Conservation (phyloP, 352 stramenopile genomes). For the Phytophthora sansomeana region DNA sequence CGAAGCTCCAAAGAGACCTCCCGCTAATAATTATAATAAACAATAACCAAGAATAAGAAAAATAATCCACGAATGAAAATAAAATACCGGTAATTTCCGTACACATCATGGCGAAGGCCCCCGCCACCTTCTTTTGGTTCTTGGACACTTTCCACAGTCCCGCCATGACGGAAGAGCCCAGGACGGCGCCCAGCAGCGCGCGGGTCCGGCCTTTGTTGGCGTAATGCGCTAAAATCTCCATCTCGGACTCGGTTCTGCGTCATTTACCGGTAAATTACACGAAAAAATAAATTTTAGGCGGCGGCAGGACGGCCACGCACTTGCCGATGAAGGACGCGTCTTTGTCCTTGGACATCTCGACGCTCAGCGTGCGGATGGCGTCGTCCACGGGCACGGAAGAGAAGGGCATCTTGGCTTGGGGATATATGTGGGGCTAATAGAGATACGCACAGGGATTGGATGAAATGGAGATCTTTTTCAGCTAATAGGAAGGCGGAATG, state of each 20-base stretch:
- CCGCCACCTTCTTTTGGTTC: conserved; percentile 45
- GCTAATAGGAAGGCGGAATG: background rate
- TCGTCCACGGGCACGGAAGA: conserved; percentile 55
- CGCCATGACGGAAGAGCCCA: conserved; percentile 41
- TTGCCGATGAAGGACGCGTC: conserved; percentile 59
- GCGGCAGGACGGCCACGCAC: conserved; percentile 39
- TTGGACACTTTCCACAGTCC: conserved; percentile 56
- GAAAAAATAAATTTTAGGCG: background rate
- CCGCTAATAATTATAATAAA: conserved; percentile 39
- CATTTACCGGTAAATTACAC: conserved; percentile 4
- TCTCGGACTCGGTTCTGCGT: conserved; percentile 71
- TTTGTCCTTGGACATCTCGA: conserved; percentile 61
- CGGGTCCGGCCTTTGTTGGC: conserved; percentile 56
- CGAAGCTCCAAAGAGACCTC: conserved; percentile 62
- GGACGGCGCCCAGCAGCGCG: conserved; percentile 47
- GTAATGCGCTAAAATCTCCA: conserved; percentile 64
- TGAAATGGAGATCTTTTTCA: background rate
- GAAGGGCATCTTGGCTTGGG: conserved; percentile 17
- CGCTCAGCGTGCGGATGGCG: conserved; percentile 70
- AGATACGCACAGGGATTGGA: conserved; percentile 15
- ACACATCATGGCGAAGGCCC: conserved; percentile 54
- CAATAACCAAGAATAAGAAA: background rate
- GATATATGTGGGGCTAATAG: conserved; percentile 8
- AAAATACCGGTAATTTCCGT: conserved; percentile 5
- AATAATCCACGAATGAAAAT: background rate